Evolutionary conservation across 768 basidiomycete species (phyloP), one percentile per base, ranked within the genome.

Genomic region (Panaeolus papilionaceus): DNA sequence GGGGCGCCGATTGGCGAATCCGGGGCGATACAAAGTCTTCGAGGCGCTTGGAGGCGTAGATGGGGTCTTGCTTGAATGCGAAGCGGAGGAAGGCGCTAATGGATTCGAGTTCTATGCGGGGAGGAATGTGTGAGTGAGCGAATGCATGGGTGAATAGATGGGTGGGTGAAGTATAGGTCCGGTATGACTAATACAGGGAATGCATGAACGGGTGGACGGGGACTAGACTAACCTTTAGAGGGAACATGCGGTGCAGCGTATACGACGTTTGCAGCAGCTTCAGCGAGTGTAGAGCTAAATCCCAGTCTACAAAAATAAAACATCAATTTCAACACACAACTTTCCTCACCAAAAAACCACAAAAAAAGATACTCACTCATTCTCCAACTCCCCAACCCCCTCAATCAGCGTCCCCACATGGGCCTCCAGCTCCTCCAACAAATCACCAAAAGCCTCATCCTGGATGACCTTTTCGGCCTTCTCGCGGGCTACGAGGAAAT

Each of bases 181-280:
- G 33, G 33, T 33, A 33, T 33, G 33, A 33, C 33, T 33, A 33
- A 33, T 33, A 2, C 33, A 3, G 5, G 33, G 33, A 33, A 33
- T 23, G 23, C 23, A 38, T n/a, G 61, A 20, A 18, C 67, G 45
- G 23, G 23, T 12, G 47, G 44, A 26, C 40, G 47, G 2, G 5
- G 61, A 26, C 20, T 51, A 63, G 37, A 64, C 39, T 9, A 68
- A 91, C 92, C 92, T 84, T 83, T 87, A 8, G 82, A 87, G 33
- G 87, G 86, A 3, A 84, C 75, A 51, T 83, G 82, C 26, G 86
- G 85, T 0, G 87, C 84, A 6, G 89, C 86, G 70, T 83, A 87
- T 64, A 93, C 88, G 67, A 93, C 84, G 65, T 84, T 91, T 12
- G 90, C 88, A 18, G 86, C 86, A 23, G 92, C 91, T 75, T 93